phyloP scores from a whole-genome alignment of 1,284 basidiomycete genomes.

The Leccinum colubrinum region DNA sequence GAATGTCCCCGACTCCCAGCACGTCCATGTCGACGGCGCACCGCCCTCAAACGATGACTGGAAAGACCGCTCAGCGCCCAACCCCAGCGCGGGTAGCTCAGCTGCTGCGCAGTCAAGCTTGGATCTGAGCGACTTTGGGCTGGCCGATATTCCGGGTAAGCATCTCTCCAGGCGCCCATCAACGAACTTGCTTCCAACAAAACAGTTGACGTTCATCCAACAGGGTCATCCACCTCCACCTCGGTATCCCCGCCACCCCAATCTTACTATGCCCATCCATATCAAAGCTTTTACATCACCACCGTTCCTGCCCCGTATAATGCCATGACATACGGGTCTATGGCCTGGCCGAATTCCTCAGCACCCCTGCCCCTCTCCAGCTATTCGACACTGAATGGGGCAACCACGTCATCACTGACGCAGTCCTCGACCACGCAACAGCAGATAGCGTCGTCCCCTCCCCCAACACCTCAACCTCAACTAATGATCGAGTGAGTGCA shows the following conservation, averaged over 20 bases:
- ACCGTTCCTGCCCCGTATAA: conserved; percentile 50
- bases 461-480: conserved; percentile 32
- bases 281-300: conserved; percentile 39
- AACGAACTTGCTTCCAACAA: conserved; percentile 2
- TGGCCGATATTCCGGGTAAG: conserved; percentile 39
- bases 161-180: conserved; percentile 29
- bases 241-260: conserved; percentile 40
- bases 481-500: conserved; percentile 53
- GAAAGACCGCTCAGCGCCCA: conserved; percentile 42
- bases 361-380: conserved; percentile 61
- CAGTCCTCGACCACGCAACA: conserved; percentile 35
- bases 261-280: conserved; percentile 38
- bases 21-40: conserved; percentile 39
- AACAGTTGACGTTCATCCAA: conserved; percentile 19
- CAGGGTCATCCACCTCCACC: conserved; percentile 35
- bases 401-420: conserved; percentile 42
- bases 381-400: conserved; percentile 74
- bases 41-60: conserved; percentile 41
- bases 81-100: conserved; percentile 28
- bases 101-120: conserved; percentile 34
- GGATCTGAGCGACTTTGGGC: conserved; percentile 44
- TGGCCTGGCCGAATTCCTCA: conserved; percentile 44
- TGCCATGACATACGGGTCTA: conserved; percentile 46
- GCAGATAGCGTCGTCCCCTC: conserved; percentile 27
- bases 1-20: conserved; percentile 37